Evolutionary conservation across 2,329 filamentous ascomycete genomes (phyloP), one percentile per base, ranked within the genome.

Genomic region (Gliomastix tumulicola): DNA sequence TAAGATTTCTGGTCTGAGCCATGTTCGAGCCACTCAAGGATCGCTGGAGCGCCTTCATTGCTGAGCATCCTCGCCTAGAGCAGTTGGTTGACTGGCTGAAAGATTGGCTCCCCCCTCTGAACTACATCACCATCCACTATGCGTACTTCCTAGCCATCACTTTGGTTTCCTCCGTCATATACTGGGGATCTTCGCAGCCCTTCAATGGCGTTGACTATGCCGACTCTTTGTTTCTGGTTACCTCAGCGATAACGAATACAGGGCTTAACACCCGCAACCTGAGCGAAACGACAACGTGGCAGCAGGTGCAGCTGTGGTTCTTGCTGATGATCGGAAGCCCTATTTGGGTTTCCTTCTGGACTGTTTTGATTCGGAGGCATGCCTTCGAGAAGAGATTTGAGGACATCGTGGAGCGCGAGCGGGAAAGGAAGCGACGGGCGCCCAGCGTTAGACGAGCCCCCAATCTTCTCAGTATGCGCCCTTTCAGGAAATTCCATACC

Each of bases 251-350:
- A 62, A 83, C 37, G 7, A 67, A 76, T 36, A 74, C 80, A 7
- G 82, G 82, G 1, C 61, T 86, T 39, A 85, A 84, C 47, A 82
- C 80, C 2, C 71, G 79, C 45, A 76, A 82, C 49, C 58, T 85
- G 18, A 79, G 73, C 38, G 61, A 66, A 20, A 50, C 86, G 48
- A 84, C 77, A 27, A 79, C 74, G 1, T 82, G 79, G 50, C 82
- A 87, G 54, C 83, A 87, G 53, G 59, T 74, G 20, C 57, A 83
- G 27, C 63, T 87, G 9, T 83, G 79, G 47, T 40, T 79, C 4
- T 62, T 84, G 30, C 80, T 86, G 42, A 63, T 85, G 32, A 52
- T 82, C 7, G 83, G 83, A 2, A 79, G 78, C 37, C 66, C 74
- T 11, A 75, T 85, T n/a, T 76, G 79, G 50, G 76, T 86, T 3